phyloP scores from a whole-genome alignment of 345 rosid species.

The Kernera saxatilis region DNA sequence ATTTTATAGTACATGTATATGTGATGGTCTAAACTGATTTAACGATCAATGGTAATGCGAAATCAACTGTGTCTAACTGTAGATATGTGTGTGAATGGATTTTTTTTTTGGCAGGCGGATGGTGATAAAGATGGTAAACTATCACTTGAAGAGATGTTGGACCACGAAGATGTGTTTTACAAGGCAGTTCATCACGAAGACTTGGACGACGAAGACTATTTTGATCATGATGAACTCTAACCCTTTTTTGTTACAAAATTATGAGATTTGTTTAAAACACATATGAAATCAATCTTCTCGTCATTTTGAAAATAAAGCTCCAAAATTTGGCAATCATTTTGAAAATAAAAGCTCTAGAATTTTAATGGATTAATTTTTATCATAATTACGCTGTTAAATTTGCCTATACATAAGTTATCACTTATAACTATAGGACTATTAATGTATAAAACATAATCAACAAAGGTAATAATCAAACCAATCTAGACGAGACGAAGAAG shows the following conservation, averaged over 20 bases:
- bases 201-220: constrained; percentile 35
- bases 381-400: too few species aligned
- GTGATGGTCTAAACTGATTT: not conserved
- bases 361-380: too few species aligned
- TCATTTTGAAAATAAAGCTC: too few species aligned
- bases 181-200: constrained; percentile 35
- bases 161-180: constrained; percentile 55
- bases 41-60: not conserved
- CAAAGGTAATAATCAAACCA: too few species aligned
- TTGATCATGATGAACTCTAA: constrained; percentile 53
- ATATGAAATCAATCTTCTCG: too few species aligned
- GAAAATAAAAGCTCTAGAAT: too few species aligned
- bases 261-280: too few species aligned
- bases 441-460: too few species aligned
- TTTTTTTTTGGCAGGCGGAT: constrained; percentile 41
- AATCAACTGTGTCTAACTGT: not conserved
- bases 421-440: too few species aligned
- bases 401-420: too few species aligned
- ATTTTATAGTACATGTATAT: not conserved
- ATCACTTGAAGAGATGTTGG: constrained; percentile 53
- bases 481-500: too few species aligned
- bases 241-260: not conserved
- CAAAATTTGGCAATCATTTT: too few species aligned
- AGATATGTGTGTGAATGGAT: not conserved
- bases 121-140: constrained; percentile 51